Evolutionary conservation across 2,329 filamentous ascomycete genomes (phyloP), one percentile per base, ranked within the genome.

Genomic region (Exophiala alcalophila): DNA sequence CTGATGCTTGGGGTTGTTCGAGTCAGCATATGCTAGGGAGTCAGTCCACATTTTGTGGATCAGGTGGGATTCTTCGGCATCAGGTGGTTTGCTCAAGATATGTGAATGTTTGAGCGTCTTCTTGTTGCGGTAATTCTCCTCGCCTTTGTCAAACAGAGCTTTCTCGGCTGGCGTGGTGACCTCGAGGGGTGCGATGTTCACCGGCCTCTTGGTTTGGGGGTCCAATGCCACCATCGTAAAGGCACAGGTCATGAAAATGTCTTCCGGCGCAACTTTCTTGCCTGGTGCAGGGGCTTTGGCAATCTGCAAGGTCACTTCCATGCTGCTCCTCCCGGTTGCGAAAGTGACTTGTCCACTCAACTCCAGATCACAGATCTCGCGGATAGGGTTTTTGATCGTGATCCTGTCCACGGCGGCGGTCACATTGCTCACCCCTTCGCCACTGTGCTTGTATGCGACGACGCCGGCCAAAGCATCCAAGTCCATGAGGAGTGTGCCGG

Each of bases 191-290:
- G 77, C 76, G 40, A 84, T 76, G 12, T 76, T 71, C 10, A 80
- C 76, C 0, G 82, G 77, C 47, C 76, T 82, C 62, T 81, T 84
- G 1, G 82, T 86, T 3, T 58, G 66, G 2, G 83, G 81, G 54
- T 87, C 78, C 8, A 87, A 66, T 2, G 83, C 84, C 0, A 87
- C 84, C 84, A 88, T 87, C 1, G 83, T 87, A 57, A 86, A 86
- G 5, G 81, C 77, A 62, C 82, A 85, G n/a, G 79, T 83, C 62
- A 86, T 75, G 41, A 85, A 62, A 1, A 84, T 67, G 59, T 85
- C 81, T 29, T 81, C 75, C 2, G 77, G 69, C 50, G 72, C 72
- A 10, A 63, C 57, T 24, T 65, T 58, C 55, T 83, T 70, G 16
- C 80, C 82, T 27, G 36, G 36, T 21, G 71, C 66, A 1, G 80